Conservation (phyloP, 2,329 filamentous ascomycete species). For the Xylariaceae sp. region DNA sequence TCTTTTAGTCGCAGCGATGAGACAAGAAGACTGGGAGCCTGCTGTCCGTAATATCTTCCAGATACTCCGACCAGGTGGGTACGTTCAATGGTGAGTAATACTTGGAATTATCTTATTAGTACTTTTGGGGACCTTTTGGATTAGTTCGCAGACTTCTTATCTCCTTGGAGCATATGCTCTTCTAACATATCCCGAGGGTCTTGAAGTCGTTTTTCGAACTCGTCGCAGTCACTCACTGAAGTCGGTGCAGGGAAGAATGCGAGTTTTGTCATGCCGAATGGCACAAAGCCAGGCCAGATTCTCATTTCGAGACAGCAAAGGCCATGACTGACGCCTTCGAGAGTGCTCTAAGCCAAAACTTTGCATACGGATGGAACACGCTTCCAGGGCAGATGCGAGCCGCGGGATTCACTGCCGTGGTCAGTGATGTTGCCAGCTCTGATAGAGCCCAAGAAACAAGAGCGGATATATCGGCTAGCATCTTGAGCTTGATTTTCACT, state of each 20-base stretch:
- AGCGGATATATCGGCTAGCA: not conserved
- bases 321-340: constrained; percentile 1
- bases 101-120: too few relatives aligned
- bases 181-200: too few relatives aligned
- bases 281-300: not conserved
- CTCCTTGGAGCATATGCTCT: too few relatives aligned
- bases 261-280: constrained; percentile 11
- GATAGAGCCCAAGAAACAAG: constrained; percentile 9
- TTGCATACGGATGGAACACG: constrained; percentile 15
- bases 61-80: constrained; percentile 16
- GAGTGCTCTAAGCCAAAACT: constrained; percentile 2
- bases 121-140: too few relatives aligned
- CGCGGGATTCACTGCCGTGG: constrained; percentile 8
- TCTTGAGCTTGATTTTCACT: constrained; percentile 5
- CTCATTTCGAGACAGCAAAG: constrained; percentile 2
- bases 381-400: constrained; percentile 14
- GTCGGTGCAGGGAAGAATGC: constrained; percentile 7
- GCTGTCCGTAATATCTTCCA: constrained; percentile 6
- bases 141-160: too few relatives aligned
- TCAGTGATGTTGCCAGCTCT: constrained; percentile 9
- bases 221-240: too few relatives aligned
- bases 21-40: constrained; percentile 10
- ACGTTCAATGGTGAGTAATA: constrained; percentile 13
- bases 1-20: constrained; percentile 15
- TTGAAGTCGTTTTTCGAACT: too few relatives aligned